These are phyloP conservation scores for Cercospora nicotianae DNA, from an alignment of 2,329 filamentous ascomycete species.

Conservation along the genomic window DNA sequence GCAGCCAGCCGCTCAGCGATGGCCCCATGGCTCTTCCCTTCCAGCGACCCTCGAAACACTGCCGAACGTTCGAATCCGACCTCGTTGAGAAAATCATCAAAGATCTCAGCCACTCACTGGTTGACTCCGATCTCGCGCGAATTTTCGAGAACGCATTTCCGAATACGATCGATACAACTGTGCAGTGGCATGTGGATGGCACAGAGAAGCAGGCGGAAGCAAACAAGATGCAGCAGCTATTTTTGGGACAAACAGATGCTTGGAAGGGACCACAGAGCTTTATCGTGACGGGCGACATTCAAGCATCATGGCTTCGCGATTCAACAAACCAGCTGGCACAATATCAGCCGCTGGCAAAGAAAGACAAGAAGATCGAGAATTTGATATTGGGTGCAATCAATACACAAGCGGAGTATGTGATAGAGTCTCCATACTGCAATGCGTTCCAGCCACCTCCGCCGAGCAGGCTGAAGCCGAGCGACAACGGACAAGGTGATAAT, in stretches of 20 bases:
- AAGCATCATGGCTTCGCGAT: slow-evolving; percentile 88
- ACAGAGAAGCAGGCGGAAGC: slow-evolving; percentile 42
- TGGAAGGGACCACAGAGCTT: slow-evolving; percentile 92
- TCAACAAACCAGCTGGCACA: slow-evolving; percentile 91
- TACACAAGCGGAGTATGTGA: slow-evolving; percentile 92
- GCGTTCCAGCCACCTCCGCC: slow-evolving; percentile 94
- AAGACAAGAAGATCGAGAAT: slow-evolving; percentile 73
- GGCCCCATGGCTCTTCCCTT: slow-evolving; percentile 80
- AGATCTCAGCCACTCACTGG: slow-evolving; percentile 75
- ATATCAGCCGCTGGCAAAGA: slow-evolving; percentile 81
- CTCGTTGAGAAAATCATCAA: slow-evolving; percentile 85
- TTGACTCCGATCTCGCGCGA: slow-evolving; percentile 82
- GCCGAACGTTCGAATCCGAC: slow-evolving; percentile 85
- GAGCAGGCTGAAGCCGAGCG: slow-evolving; percentile 68
- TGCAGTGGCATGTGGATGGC: slow-evolving; percentile 79
- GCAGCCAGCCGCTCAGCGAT: slow-evolving; percentile 72
- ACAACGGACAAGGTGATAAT: slow-evolving; percentile 77
- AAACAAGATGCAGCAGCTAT: slow-evolving; percentile 38
- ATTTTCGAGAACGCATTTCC: slow-evolving; percentile 80
- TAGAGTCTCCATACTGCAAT: slow-evolving; percentile 94
- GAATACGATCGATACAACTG: slow-evolving; percentile 84
- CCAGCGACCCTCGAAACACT: slow-evolving; percentile 76
- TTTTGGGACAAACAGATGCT: slow-evolving; percentile 25
- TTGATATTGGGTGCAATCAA: slow-evolving; percentile 92
- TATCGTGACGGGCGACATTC: slow-evolving; percentile 82